A percentile compares a stretch with the other conserved stretches of the same genome.
Evolutionary conservation across 1,284 basidiomycete genomes (phyloP).

Genomic region (Cryptococcus floricola): DNA sequence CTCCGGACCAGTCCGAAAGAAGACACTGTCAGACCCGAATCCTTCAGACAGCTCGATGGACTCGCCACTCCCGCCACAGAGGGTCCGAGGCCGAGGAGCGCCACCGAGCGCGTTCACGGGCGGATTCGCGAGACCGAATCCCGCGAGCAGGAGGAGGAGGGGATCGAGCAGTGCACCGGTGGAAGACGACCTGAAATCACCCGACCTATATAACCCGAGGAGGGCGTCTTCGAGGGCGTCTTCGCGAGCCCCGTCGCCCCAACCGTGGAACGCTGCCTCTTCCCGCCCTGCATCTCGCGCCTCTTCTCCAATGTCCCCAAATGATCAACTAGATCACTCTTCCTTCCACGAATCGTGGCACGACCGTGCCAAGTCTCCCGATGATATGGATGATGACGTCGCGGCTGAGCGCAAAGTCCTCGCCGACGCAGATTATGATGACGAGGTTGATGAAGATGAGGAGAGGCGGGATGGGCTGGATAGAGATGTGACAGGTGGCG

Average conservation of each 20-base stretch:
- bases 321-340: conserved; percentile 25
- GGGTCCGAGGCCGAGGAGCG: conserved; percentile 11
- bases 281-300: conserved; percentile 13
- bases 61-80: conserved; percentile 26
- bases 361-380: conserved; percentile 28
- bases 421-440: conserved; percentile 7
- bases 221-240: conserved; percentile 14
- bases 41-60: conserved; percentile 12
- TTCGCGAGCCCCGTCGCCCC: conserved; percentile 4
- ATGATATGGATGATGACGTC: conserved; percentile 5
- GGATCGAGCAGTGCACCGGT: conserved; percentile 20
- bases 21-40: conserved; percentile 29
- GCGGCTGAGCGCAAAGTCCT: conserved; percentile 6
- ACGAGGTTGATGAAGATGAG: conserved; percentile 9
- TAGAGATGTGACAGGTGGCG: conserved; percentile 6
- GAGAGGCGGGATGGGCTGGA: conserved; percentile 27
- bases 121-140: conserved; percentile 33
- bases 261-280: neutral
- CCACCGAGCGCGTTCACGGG: conserved; percentile 27
- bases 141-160: conserved; percentile 27
- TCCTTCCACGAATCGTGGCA: conserved; percentile 37
- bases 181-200: conserved; percentile 17
- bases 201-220: conserved; percentile 1
- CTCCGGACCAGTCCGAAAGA: conserved; percentile 21
- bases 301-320: conserved; percentile 24